These are phyloP conservation scores for Plasmodium coatneyi DNA, from an alignment of 169 alveolate genomes.

Conservation along the genomic window DNA sequence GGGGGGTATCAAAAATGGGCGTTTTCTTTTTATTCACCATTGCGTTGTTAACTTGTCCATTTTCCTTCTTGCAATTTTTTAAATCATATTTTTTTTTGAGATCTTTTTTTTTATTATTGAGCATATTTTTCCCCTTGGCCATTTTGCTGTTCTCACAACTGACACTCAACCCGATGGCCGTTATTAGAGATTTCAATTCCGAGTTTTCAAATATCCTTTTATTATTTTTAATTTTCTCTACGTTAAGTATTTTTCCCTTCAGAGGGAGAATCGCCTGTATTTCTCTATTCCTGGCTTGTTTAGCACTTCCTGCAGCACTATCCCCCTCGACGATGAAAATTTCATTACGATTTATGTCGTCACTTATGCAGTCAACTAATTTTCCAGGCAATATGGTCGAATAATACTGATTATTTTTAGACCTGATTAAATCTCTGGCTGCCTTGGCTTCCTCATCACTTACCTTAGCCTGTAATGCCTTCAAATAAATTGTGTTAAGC, in stretches of 20 bases:
- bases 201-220: constrained; percentile 82
- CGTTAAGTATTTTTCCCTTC: constrained; percentile 88
- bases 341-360: constrained; percentile 79
- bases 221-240: constrained; percentile 81
- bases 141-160: constrained; percentile 50
- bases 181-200: constrained; percentile 78
- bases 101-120: constrained; percentile 30
- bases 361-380: constrained; percentile 84
- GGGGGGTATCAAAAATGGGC: constrained; percentile 13
- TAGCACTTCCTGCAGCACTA: constrained; percentile 90
- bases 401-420: constrained; percentile 79
- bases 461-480: constrained; percentile 83
- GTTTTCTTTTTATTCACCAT: constrained; percentile 36
- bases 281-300: constrained; percentile 86
- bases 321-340: constrained; percentile 90
- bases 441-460: constrained; percentile 87
- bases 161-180: constrained; percentile 76
- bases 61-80: not conserved
- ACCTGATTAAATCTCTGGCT: constrained; percentile 84
- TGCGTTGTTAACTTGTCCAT: not conserved
- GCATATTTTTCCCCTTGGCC: constrained; percentile 1
- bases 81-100: constrained; percentile 41
- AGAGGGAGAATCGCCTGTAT: constrained; percentile 88
- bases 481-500: constrained; percentile 79
- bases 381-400: constrained; percentile 80